Evolutionary conservation across 2,329 filamentous ascomycete species (phyloP).

Genomic region (Trichophyton simii): DNA sequence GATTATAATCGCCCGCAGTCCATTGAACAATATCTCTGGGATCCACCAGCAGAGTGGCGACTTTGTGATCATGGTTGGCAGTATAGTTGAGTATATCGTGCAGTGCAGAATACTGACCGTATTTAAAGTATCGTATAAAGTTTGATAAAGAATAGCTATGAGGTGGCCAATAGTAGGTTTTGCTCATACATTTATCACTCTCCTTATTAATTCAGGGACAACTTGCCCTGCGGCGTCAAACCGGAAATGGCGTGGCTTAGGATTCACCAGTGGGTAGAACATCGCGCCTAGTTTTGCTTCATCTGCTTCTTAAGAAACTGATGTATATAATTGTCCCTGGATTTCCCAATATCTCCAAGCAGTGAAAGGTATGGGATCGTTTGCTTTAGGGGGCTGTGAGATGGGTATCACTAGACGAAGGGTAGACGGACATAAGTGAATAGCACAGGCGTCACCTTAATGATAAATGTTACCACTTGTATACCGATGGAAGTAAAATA

Average conservation of each 20-base stretch:
- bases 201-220: neutral
- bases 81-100: neutral
- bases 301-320: neutral
- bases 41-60: constrained; percentile 30
- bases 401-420: neutral
- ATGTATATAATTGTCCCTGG: neutral
- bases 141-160: neutral
- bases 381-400: neutral
- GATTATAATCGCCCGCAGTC: constrained; percentile 17
- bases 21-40: constrained; percentile 32
- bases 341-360: neutral
- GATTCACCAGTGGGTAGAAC: neutral
- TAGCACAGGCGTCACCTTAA: neutral
- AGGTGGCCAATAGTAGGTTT: neutral
- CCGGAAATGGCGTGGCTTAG: neutral
- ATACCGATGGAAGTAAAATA: too few relatives aligned
- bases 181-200: neutral
- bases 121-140: neutral
- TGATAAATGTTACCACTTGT: too few relatives aligned
- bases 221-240: neutral
- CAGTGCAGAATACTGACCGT: neutral
- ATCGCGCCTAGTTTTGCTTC: neutral
- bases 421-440: neutral
- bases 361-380: neutral
- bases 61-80: neutral